These are phyloP conservation scores for Sporothrix schenckii DNA, from an alignment of 2,329 filamentous ascomycete species.

Conservation along the genomic window DNA sequence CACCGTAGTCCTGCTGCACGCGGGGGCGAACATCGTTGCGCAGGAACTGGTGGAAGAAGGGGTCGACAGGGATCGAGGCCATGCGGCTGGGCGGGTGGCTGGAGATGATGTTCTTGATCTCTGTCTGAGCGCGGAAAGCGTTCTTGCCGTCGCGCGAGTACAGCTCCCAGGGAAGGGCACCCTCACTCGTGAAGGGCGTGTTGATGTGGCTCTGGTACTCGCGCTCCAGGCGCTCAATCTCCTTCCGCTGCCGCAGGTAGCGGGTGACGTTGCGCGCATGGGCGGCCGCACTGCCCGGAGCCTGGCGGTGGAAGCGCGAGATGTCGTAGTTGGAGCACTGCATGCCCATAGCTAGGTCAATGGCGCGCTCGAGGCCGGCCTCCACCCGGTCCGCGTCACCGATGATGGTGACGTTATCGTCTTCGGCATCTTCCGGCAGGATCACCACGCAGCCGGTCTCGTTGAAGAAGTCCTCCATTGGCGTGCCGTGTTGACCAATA, in stretches of 20 bases:
- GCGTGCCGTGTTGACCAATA: constrained; percentile 78
- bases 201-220: constrained; percentile 85
- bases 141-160: constrained; percentile 87
- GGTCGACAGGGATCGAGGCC: constrained; percentile 67
- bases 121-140: constrained; percentile 71
- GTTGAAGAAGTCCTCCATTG: constrained; percentile 81
- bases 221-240: constrained; percentile 80
- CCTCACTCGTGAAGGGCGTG: constrained; percentile 69
- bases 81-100: constrained; percentile 75
- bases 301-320: constrained; percentile 74
- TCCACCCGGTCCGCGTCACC: constrained; percentile 76
- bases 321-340: constrained; percentile 82
- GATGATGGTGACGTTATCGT: constrained; percentile 81
- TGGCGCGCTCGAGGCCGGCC: constrained; percentile 76
- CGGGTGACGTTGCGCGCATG: constrained; percentile 86
- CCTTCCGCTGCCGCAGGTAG: constrained; percentile 80
- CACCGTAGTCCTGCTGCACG: constrained; percentile 69
- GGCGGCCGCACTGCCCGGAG: constrained; percentile 69
- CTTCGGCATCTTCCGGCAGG: constrained; percentile 74
- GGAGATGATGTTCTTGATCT: constrained; percentile 73
- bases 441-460: constrained; percentile 91
- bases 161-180: constrained; percentile 80
- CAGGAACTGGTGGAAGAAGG: constrained; percentile 77
- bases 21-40: constrained; percentile 64
- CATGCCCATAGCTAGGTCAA: constrained; percentile 87